phyloP scores from a whole-genome alignment of 345 rosid genomes.

The Gossypioides kirkii region DNA sequence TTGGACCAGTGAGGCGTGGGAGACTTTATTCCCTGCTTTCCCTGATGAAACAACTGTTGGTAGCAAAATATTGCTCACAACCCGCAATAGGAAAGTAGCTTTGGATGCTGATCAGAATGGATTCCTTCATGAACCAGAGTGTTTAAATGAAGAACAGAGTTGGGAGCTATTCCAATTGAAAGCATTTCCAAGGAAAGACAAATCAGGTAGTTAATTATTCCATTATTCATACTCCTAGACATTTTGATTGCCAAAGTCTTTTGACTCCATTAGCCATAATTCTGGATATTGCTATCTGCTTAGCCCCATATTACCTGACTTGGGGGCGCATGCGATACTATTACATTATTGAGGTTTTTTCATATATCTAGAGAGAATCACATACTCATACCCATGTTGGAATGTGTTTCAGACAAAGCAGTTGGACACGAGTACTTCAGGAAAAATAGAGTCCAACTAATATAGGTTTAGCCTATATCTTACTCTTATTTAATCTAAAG shows the following conservation, averaged over 20 bases:
- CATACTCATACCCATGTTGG: background rate
- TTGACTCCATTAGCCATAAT: background rate
- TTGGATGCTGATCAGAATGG: conserved; percentile 22
- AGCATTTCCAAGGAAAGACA: conserved; percentile 19
- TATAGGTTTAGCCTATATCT: background rate
- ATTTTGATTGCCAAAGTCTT: background rate
- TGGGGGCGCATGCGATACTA: no score
- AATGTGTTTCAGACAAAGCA: background rate
- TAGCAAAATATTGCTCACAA: conserved; percentile 44
- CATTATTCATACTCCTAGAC: background rate
- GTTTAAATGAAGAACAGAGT: conserved; percentile 32
- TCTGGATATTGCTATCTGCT: background rate
- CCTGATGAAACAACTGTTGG: conserved; percentile 11
- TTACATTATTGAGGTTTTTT: background rate
- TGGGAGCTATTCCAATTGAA: conserved; percentile 43
- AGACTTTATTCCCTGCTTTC: conserved; percentile 29
- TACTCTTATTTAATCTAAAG: background rate
- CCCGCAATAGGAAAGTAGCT: conserved; percentile 36
- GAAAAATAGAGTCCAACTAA: background rate
- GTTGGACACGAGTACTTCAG: background rate
- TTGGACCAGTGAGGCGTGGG: conserved; percentile 37
- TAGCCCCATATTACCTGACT: no score
- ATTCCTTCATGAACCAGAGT: conserved; percentile 20
- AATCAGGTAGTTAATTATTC: conserved; percentile 22
- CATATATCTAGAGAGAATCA: background rate